These are phyloP conservation scores for Lyophyllum decastes DNA, from an alignment of 768 basidiomycete species.

Conservation along the genomic window DNA sequence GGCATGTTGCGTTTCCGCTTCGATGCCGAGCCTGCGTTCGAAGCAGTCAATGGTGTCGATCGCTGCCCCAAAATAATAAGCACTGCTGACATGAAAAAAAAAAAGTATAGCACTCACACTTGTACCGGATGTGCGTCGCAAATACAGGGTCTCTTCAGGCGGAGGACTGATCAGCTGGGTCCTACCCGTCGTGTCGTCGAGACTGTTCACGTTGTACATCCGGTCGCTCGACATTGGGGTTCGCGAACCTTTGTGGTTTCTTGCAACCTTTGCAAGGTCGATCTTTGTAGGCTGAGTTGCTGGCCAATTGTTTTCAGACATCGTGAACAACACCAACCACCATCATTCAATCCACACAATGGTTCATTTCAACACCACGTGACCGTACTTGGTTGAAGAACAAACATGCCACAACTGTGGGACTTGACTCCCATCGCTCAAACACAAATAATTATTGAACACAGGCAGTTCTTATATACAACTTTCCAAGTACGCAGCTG, in stretches of 20 bases:
- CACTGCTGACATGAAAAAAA: constrained; percentile 4
- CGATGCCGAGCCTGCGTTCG: constrained; percentile 3
- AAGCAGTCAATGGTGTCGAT: constrained; percentile 20
- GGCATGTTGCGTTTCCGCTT: constrained; percentile 43
- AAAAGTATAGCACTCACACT: constrained; percentile 13
- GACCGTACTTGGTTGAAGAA: constrained; percentile 12
- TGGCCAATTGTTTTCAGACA: constrained; percentile 13
- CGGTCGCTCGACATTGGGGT: constrained; percentile 23
- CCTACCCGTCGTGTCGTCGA: constrained; percentile 17
- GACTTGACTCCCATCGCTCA: no score
- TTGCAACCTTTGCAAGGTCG: constrained; percentile 5
- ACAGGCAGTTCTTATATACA: no score
- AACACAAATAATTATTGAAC: no score
- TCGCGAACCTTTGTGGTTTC: neutral
- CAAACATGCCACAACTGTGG: constrained; percentile 4
- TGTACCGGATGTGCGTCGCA: constrained; percentile 20
- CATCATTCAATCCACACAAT: neutral
- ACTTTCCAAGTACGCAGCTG: no score
- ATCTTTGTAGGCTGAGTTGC: neutral
- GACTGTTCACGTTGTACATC: constrained; percentile 13
- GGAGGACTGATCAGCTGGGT: constrained; percentile 57
- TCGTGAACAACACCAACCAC: constrained; percentile 5
- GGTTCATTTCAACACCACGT: constrained; percentile 21
- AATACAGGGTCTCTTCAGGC: constrained; percentile 53
- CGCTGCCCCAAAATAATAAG: constrained; percentile 15